Conservation (phyloP, 129 eudicot species). For the Chrysanthemum lavandulifolium region DNA sequence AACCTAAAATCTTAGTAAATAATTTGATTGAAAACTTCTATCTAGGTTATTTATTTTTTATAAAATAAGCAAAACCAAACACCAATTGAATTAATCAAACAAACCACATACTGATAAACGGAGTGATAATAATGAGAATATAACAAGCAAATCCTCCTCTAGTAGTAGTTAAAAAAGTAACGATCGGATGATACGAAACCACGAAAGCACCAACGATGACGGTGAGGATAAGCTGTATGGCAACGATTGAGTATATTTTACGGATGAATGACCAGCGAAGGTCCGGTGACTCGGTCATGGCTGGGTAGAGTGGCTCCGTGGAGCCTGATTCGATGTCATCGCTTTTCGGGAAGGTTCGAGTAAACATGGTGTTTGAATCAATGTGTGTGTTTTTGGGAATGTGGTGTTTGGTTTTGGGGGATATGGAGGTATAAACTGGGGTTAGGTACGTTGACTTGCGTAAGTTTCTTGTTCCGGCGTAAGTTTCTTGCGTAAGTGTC, state of each 20-base stretch:
- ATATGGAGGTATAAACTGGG: too few relatives aligned
- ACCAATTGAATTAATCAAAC: too few relatives aligned
- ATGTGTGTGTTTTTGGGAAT: too few relatives aligned
- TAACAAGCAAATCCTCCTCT: constrained; percentile 61
- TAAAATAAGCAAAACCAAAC: too few relatives aligned
- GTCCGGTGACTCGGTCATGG: constrained; percentile 69
- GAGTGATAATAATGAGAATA: constrained; percentile 64
- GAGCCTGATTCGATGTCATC: constrained; percentile 58
- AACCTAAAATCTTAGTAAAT: not conserved
- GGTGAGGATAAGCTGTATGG: constrained; percentile 73
- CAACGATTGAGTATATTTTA: constrained; percentile 71
- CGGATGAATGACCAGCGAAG: constrained; percentile 91
- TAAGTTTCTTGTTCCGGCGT: too few relatives aligned
- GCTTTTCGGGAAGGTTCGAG: constrained; percentile 42
- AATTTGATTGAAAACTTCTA: not conserved
- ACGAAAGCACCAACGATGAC: constrained; percentile 68
- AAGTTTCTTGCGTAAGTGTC: too few relatives aligned
- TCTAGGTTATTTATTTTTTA: too few relatives aligned
- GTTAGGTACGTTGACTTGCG: too few relatives aligned
- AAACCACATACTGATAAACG: constrained; percentile 56
- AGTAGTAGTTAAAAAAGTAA: constrained; percentile 54
- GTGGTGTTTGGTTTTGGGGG: too few relatives aligned
- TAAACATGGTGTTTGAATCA: constrained; percentile 45
- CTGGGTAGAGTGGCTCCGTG: constrained; percentile 55
- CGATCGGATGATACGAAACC: constrained; percentile 58